Evolutionary conservation across 2,329 filamentous ascomycete genomes (phyloP), one percentile per base, ranked within the genome.

Genomic region (Aotearoamyces nothofagi): DNA sequence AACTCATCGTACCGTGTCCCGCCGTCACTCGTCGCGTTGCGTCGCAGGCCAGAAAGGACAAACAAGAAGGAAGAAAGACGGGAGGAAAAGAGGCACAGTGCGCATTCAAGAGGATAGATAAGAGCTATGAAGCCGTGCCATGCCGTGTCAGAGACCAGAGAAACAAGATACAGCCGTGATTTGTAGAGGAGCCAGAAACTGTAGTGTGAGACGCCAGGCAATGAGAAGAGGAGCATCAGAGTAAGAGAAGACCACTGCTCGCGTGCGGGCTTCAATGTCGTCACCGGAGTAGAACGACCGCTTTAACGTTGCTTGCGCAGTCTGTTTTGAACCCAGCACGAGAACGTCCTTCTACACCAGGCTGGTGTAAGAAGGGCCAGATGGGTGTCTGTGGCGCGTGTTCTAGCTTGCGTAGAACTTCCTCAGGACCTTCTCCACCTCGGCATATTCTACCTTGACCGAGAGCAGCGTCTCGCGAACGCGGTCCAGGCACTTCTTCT

Each of bases 371-470:
- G n/a, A n/a, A n/a, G n/a, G n/a, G n/a, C n/a, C n/a, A n/a, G n/a
- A n/a, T n/a, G n/a, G n/a, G n/a, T n/a, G n/a, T n/a, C n/a, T n/a
- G n/a, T n/a, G n/a, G n/a, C n/a, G n/a, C n/a, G n/a, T n/a, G n/a
- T n/a, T n/a, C n/a, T n/a, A n/a, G n/a, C 26, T 38, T 27, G 30
- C 42, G 33, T 42, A 50, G 38, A 49, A 51, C 33, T 40, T 69
- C 65, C 35, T 63, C 56, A 98, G 66, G 34, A 71, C 63, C 39
- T 57, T 63, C 54, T 86, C 74, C 28, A 78, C 78, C 30, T 80
- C 75, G 26, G 61, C 52, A 52, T 84, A 93, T 46, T 92, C 84
- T 35, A 60, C 53, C 61, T 86, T 84, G 36, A 83, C 78, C 25
- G 67, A 60, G 26, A 60, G 58, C 37, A 96, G 65, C 5, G 75